Percentiles rank a stretch among this genome's conserved stretches.
Evolutionary conservation across 495 filamentous ascomycete species (phyloP).

Genomic region (Penicillium samsonianum): DNA sequence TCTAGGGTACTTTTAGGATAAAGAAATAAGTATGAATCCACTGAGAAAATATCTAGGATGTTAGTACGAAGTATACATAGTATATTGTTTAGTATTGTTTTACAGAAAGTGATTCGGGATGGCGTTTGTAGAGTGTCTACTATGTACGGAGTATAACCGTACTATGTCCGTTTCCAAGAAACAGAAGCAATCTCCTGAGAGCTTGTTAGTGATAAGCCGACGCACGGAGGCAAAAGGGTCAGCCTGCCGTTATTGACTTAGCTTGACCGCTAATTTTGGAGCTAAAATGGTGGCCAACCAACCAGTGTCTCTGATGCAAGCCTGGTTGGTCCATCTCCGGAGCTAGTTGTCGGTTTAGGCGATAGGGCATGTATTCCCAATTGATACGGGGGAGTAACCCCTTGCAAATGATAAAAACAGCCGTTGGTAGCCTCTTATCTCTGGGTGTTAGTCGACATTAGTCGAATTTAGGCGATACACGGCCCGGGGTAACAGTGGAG

Average conservation of each 20-base stretch:
- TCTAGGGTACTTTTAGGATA: not conserved
- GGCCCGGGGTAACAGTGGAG: not conserved
- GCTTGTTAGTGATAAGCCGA: conserved; percentile 33
- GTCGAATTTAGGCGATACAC: not conserved
- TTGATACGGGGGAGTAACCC: not conserved
- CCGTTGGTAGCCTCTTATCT: conserved; percentile 7
- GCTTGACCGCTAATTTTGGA: conserved; percentile 1
- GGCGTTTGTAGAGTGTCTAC: no score
- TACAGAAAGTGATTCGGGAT: no score
- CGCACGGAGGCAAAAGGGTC: not conserved
- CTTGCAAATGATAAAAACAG: not conserved
- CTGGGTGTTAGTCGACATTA: not conserved
- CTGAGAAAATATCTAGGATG: not conserved
- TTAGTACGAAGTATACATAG: not conserved
- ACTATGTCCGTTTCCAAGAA: not conserved
- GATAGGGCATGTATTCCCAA: not conserved
- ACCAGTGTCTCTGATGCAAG: not conserved
- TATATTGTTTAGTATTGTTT: not conserved
- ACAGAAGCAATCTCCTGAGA: conserved; percentile 10
- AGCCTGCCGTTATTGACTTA: conserved; percentile 15
- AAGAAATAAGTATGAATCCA: no score
- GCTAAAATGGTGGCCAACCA: conserved; percentile 5
- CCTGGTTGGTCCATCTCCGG: conserved; percentile 9
- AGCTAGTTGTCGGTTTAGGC: not conserved
- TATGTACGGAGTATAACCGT: no score